phyloP scores from a whole-genome alignment of 1,284 basidiomycete species.

The Fomitiporia mediterranea region DNA sequence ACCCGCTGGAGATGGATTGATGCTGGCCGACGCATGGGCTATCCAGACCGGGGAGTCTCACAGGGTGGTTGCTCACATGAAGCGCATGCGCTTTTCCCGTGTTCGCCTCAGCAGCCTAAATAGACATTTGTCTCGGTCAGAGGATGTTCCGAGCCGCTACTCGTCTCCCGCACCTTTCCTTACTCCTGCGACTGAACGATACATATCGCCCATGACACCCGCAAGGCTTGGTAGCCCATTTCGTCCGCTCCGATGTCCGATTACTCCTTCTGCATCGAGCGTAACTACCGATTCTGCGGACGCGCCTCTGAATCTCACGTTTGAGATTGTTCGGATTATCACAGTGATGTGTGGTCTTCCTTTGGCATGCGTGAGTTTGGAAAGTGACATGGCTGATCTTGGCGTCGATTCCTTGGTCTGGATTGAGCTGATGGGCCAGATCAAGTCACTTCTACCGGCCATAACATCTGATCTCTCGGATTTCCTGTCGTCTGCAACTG shows the following conservation, averaged over 20 bases:
- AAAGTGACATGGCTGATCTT: constrained; percentile 39
- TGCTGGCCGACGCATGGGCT: constrained; percentile 49
- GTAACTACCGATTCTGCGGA: constrained; percentile 16
- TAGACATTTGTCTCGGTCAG: constrained; percentile 37
- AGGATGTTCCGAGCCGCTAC: neutral
- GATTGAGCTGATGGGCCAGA: constrained; percentile 42
- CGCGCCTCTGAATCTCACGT: constrained; percentile 14
- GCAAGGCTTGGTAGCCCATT: constrained; percentile 11
- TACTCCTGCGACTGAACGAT: constrained; percentile 1
- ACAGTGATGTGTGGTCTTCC: constrained; percentile 41
- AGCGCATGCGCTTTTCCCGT: constrained; percentile 52
- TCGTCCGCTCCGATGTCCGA: constrained; percentile 3
- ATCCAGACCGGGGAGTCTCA: constrained; percentile 32
- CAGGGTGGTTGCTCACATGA: constrained; percentile 48
- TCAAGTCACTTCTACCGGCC: constrained; percentile 34
- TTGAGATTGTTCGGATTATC: constrained; percentile 33
- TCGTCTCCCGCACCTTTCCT: neutral
- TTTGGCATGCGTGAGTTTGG: constrained; percentile 27
- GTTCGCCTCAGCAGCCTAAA: constrained; percentile 46
- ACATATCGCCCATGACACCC: constrained; percentile 11
- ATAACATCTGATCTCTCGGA: constrained; percentile 31
- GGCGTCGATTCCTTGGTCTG: constrained; percentile 56
- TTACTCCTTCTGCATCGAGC: constrained; percentile 9
- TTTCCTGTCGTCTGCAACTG: constrained; percentile 36
- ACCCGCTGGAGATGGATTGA: constrained; percentile 37